phyloP scores from a whole-genome alignment of 257 asterid species.

The Datura wrightii region DNA sequence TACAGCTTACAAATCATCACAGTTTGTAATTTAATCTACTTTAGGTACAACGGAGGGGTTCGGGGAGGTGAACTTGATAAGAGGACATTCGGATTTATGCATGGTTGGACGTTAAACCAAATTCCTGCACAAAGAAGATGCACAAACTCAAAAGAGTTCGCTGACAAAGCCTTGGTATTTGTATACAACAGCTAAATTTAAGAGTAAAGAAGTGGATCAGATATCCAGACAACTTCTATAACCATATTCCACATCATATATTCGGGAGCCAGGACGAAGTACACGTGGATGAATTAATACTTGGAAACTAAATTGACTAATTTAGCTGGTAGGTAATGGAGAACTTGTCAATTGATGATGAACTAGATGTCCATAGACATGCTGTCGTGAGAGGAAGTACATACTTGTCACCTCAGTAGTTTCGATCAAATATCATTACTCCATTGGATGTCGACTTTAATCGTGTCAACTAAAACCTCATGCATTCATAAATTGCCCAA shows the following conservation, averaged over 20 bases:
- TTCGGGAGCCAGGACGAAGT: not conserved
- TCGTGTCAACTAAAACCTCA: not conserved
- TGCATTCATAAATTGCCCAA: not conserved
- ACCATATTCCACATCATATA: not conserved
- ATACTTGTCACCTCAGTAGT: not conserved
- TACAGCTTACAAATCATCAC: not conserved
- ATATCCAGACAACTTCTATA: not conserved
- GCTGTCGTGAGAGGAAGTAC: not conserved
- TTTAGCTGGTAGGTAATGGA: not conserved
- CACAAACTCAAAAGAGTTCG: not conserved
- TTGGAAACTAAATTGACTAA: not conserved
- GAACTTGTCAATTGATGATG: not conserved
- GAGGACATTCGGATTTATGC: not conserved
- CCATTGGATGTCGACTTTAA: not conserved
- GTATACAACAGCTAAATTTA: not conserved
- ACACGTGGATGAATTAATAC: not conserved
- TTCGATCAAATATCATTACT: not conserved
- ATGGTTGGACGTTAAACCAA: not conserved
- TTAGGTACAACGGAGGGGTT: not conserved
- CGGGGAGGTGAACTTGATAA: not conserved
- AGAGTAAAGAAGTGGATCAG: not conserved
- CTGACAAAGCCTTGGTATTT: not conserved
- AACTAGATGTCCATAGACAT: not conserved
- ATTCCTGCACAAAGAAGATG: not conserved
- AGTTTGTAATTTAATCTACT: not conserved